phyloP scores from a whole-genome alignment of 129 eudicot species.

The Pseudognaphalium luteoalbum region DNA sequence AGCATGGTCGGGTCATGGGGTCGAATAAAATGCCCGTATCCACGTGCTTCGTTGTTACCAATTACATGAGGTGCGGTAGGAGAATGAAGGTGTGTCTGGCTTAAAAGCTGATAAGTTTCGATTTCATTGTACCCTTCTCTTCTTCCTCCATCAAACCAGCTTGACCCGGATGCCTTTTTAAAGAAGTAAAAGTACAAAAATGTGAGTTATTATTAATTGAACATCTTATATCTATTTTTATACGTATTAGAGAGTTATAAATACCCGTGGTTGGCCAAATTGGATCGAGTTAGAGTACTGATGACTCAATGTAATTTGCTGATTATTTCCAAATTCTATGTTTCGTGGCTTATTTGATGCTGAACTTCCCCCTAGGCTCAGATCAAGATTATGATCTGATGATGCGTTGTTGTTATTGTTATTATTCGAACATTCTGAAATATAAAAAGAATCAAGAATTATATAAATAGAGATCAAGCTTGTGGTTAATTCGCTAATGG shows the following conservation, averaged over 20 bases:
- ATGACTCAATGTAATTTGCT: constrained; percentile 12
- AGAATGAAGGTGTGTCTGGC: constrained; percentile 60
- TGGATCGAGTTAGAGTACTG: constrained; percentile 37
- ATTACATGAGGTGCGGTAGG: constrained; percentile 30
- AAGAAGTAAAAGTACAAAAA: not conserved
- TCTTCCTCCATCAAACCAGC: constrained; percentile 34
- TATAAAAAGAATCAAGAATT: not conserved
- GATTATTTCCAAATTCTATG: constrained; percentile 32
- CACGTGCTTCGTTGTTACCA: constrained; percentile 21
- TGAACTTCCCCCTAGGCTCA: constrained; percentile 66
- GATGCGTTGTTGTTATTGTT: constrained; percentile 23
- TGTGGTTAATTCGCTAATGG: too few relatives aligned
- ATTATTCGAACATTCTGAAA: constrained; percentile 29
- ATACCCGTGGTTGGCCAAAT: constrained; percentile 55
- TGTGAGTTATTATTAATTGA: not conserved
- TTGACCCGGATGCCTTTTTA: constrained; percentile 18
- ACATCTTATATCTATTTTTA: not conserved
- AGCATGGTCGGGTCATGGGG: constrained; percentile 43
- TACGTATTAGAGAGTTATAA: not conserved
- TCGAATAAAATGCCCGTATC: constrained; percentile 43
- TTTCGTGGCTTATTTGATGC: constrained; percentile 33
- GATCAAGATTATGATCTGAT: constrained; percentile 64
- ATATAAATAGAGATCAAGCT: not conserved
- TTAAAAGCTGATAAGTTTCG: constrained; percentile 54
- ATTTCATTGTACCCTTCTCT: constrained; percentile 51